These are phyloP conservation scores for Aspergillus sclerotioniger DNA, from an alignment of 495 filamentous ascomycete species.

Conservation along the genomic window DNA sequence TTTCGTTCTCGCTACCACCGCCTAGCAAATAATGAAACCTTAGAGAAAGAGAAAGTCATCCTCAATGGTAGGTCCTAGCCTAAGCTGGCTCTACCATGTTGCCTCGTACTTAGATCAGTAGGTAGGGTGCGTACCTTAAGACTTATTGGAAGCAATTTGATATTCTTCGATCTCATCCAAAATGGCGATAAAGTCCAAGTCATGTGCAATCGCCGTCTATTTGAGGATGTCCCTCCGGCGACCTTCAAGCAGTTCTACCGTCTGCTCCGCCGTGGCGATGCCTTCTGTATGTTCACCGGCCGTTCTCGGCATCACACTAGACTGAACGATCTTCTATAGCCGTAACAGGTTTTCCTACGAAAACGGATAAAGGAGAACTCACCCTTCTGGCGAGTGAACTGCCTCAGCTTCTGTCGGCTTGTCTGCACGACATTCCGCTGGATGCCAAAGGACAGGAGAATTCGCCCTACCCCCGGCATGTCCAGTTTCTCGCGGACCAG, in stretches of 20 bases:
- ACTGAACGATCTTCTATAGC: constrained; percentile 39
- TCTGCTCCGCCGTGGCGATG: constrained; percentile 68
- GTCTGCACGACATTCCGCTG: constrained; percentile 70
- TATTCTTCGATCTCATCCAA: constrained; percentile 78
- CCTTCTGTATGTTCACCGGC: constrained; percentile 59
- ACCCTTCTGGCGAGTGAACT: constrained; percentile 65
- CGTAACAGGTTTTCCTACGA: constrained; percentile 68
- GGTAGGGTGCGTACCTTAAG: constrained; percentile 64
- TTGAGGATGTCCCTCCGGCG: constrained; percentile 43
- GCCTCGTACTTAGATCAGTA: constrained; percentile 53
- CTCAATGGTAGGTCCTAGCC: constrained; percentile 45
- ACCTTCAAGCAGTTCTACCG: constrained; percentile 60
- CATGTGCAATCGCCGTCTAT: constrained; percentile 62
- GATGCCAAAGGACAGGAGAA: constrained; percentile 63
- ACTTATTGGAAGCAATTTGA: constrained; percentile 65
- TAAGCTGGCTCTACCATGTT: constrained; percentile 21
- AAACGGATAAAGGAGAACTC: constrained; percentile 72
- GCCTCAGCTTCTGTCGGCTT: constrained; percentile 71
- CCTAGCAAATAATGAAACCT: constrained; percentile 44
- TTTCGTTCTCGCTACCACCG: constrained; percentile 38
- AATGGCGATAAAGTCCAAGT: constrained; percentile 69
- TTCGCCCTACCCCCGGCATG: constrained; percentile 65
- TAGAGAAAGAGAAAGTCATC: constrained; percentile 41
- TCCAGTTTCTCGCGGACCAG: constrained; percentile 76
- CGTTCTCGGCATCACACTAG: constrained; percentile 5